phyloP scores from a whole-genome alignment of 2,329 filamentous ascomycete genomes.

The Chalaropsis ovoidea region DNA sequence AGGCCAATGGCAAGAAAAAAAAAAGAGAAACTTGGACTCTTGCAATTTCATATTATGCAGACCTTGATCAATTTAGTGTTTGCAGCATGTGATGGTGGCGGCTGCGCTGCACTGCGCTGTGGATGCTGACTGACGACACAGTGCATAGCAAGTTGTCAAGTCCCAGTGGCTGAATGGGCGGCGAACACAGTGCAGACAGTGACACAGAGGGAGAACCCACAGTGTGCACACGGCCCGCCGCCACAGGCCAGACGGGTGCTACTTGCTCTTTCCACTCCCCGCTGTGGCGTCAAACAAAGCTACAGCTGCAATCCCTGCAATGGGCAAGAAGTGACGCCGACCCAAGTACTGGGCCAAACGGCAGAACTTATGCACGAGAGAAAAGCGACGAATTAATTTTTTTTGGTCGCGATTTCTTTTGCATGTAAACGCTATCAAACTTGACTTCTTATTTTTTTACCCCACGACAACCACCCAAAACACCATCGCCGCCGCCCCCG shows the following conservation, averaged over 20 bases:
- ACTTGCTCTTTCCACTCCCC: neutral
- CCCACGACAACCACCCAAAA: neutral
- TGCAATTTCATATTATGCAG: neutral
- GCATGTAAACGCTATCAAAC: neutral
- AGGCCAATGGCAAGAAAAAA: neutral
- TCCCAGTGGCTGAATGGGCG: neutral
- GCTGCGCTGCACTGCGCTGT: neutral
- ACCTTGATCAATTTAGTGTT: neutral
- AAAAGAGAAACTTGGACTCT: neutral
- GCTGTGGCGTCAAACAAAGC: slow-evolving; percentile 15
- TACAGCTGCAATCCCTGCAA: slow-evolving; percentile 19
- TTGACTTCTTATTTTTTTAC: slow-evolving; percentile 1
- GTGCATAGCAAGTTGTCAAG: neutral
- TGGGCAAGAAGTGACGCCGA: slow-evolving; percentile 15
- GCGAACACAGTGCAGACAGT: neutral
- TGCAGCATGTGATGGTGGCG: slow-evolving; percentile 8
- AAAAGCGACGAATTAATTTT: slow-evolving; percentile 13
- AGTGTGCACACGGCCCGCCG: neutral
- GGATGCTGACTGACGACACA: slow-evolving; percentile 13
- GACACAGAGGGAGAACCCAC: neutral
- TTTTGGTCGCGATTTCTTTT: slow-evolving; percentile 1
- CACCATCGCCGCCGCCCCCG: neutral
- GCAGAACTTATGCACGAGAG: slow-evolving; percentile 22
- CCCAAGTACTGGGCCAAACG: slow-evolving; percentile 16
- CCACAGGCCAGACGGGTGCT: neutral